Evolutionary conservation across 1,284 basidiomycete genomes (phyloP).

Genomic region (Sporisorium graminicola): DNA sequence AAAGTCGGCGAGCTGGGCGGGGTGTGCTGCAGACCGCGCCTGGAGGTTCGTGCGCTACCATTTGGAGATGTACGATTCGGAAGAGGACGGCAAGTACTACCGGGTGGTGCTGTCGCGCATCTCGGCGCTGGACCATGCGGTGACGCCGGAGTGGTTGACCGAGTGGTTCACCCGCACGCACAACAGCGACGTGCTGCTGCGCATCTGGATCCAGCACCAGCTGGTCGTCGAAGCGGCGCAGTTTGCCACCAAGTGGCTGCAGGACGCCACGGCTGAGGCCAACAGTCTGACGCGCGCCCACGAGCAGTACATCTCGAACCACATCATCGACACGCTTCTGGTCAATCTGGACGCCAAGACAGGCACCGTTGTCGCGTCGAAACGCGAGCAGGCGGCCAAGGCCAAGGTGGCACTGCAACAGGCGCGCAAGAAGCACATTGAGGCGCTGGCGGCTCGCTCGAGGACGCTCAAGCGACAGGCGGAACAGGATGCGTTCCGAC

Average conservation of each 20-base stretch:
- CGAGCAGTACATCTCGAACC: slow-evolving; percentile 34
- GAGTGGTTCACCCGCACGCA: slow-evolving; percentile 37
- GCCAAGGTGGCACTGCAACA: slow-evolving; percentile 21
- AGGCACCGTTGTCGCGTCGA: slow-evolving; percentile 24
- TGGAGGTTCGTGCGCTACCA: slow-evolving; percentile 88
- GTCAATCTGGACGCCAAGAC: slow-evolving; percentile 33
- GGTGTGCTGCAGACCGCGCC: slow-evolving; percentile 82
- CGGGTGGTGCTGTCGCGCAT: slow-evolving; percentile 71
- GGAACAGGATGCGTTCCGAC: slow-evolving; percentile 40
- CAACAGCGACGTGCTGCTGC: slow-evolving; percentile 43
- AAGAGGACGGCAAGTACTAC: slow-evolving; percentile 75
- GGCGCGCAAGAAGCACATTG: slow-evolving; percentile 35
- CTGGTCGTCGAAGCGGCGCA: slow-evolving; percentile 38
- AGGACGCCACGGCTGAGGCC: slow-evolving; percentile 18
- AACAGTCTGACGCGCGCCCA: slow-evolving; percentile 12
- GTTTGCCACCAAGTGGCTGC: slow-evolving; percentile 33
- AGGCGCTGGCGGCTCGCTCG: slow-evolving; percentile 18
- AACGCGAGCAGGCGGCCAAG: slow-evolving; percentile 13
- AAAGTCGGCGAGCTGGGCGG: slow-evolving; percentile 78
- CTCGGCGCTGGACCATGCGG: slow-evolving; percentile 24
- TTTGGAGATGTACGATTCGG: slow-evolving; percentile 82
- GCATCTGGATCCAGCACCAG: slow-evolving; percentile 35
- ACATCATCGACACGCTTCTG: slow-evolving; percentile 41
- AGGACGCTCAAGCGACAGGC: slow-evolving; percentile 46
- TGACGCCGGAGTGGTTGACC: slow-evolving; percentile 31